Base-by-base conservation (phyloP, 2,329 filamentous ascomycete species). In the Diplocarpon rosae region DNA sequence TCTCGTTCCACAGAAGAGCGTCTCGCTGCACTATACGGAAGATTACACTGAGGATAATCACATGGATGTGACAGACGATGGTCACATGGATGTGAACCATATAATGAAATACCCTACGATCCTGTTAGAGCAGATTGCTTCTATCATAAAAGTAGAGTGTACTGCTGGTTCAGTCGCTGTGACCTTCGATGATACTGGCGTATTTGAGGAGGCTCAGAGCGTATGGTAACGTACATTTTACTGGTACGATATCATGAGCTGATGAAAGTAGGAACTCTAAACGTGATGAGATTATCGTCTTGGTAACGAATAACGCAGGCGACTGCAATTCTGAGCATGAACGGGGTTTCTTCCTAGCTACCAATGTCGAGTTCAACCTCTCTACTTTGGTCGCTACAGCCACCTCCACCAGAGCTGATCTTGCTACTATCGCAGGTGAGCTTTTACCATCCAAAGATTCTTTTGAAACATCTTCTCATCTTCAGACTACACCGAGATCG, bases 301-400 rank as follows among this genome's bases (percentile, higher is more conserved):
- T 69, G 39, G 60, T 69, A 48, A 69, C 66, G 12, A 69, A 66
- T 54, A 62, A 68, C 52, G 43, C 63, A 15, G 65, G 65, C 27
- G 59, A 65, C 46, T 69, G 66, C 46, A 64, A 68, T 45, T 51
- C 52, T n/a, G 57, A 63, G 43, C 54, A 62, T 16, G 64, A 68
- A 54, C 61, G 66, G 29, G 62, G 65, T 14, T 63, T 66, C 50
- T 67, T 67, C 52, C 42, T 63, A 6, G 61, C 62, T 17, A 54
- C 51, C 29, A 49, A 51, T 27, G 47, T 69, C 3, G 46, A 42
- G 4, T 58, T 56, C 24, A 49, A 65, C 34, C 51, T 52, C 27
- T 42, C 50, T 2, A 46, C 54, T 14, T 49, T 63, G 29, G 56
- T 59, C 5, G 55, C 64, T 38, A 61, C 56, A 6, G 63, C 64